These are phyloP conservation scores for Pythium aristosporum DNA, from an alignment of 352 stramenopile species.

Conservation along the genomic window DNA sequence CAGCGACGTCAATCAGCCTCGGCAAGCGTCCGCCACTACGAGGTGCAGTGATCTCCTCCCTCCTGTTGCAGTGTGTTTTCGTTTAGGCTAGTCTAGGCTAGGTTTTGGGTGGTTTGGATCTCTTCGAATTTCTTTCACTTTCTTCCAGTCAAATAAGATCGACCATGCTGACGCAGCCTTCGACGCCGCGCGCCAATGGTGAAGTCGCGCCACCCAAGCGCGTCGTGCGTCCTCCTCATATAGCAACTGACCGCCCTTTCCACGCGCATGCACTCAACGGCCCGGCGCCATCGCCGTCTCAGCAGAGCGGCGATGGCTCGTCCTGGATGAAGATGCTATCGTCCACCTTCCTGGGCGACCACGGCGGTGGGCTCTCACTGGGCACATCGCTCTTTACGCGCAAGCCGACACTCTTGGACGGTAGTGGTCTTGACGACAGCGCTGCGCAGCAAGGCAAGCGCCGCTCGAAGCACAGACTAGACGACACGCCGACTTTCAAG, in stretches of 20 bases:
- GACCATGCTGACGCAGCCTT: constrained; percentile 6
- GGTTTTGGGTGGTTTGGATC: background rate
- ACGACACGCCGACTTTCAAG: constrained; percentile 68
- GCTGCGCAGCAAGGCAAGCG: constrained; percentile 24
- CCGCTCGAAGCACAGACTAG: constrained; percentile 33
- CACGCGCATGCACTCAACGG: background rate
- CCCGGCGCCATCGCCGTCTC: constrained; percentile 7
- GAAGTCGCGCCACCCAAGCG: background rate
- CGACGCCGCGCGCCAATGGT: background rate
- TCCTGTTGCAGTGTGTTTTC: background rate
- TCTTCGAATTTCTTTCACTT: background rate
- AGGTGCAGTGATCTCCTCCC: constrained; percentile 7
- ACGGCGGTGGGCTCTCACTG: constrained; percentile 22
- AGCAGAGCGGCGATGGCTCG: constrained; percentile 6
- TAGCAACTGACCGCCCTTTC: constrained; percentile 5
- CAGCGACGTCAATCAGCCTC: background rate
- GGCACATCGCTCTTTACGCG: constrained; percentile 39
- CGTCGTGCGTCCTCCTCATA: constrained; percentile 5
- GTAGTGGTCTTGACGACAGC: background rate
- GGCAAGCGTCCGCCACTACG: constrained; percentile 5
- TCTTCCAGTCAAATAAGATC: background rate
- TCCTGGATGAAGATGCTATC: constrained; percentile 86
- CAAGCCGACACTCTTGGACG: constrained; percentile 23
- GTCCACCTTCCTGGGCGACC: constrained; percentile 71
- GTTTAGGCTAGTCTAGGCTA: constrained; percentile 1